phyloP scores from a whole-genome alignment of 129 eudicot genomes.

The Scalesia atractyloides region DNA sequence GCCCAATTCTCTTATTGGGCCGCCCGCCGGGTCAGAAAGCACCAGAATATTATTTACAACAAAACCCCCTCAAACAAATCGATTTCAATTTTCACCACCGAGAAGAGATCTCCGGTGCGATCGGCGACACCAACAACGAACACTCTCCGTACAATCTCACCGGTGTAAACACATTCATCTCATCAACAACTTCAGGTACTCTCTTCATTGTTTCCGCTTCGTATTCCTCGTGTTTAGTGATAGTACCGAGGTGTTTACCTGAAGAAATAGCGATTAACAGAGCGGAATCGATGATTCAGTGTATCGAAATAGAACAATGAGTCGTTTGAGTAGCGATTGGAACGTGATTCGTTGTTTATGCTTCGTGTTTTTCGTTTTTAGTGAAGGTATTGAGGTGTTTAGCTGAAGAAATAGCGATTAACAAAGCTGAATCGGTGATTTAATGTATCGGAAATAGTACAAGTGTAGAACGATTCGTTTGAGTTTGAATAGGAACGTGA shows the following conservation, averaged over 20 bases:
- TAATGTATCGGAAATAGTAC: neutral
- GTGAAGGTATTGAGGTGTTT: neutral
- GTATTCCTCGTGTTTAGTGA: neutral
- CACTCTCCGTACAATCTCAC: neutral
- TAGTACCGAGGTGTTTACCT: neutral
- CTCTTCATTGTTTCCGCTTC: neutral
- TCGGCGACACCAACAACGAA: neutral
- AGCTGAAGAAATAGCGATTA: neutral
- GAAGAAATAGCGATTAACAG: slow-evolving; percentile 5
- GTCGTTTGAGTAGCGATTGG: neutral
- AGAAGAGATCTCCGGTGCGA: slow-evolving; percentile 21
- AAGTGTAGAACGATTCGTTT: neutral
- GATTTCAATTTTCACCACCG: slow-evolving; percentile 4
- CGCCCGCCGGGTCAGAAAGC: slow-evolving; percentile 1
- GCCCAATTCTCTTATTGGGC: neutral
- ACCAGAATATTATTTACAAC: slow-evolving; percentile 4
- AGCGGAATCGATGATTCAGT: neutral
- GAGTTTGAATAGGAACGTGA: neutral
- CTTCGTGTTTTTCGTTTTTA: neutral
- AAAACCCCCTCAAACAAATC: neutral
- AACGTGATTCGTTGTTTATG: neutral
- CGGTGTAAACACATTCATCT: slow-evolving; percentile 10
- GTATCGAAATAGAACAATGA: neutral
- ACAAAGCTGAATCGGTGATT: neutral
- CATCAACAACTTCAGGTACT: slow-evolving; percentile 22